Conservation (phyloP, 495 filamentous ascomycete species). For the Podospora anserina region DNA sequence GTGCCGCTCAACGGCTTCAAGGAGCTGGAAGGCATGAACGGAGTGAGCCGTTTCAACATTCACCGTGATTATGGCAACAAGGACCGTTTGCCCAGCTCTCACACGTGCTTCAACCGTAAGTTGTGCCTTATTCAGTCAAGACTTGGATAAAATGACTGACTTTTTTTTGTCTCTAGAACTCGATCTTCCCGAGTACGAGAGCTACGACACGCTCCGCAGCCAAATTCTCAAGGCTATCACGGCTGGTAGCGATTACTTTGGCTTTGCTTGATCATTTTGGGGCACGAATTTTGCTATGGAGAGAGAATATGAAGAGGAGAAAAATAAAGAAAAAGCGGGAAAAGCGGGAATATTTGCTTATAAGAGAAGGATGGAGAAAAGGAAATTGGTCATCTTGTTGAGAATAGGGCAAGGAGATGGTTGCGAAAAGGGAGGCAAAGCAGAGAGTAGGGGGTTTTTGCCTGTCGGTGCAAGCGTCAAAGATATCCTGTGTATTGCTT, state of each 20-base stretch:
- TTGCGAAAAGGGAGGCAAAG: not conserved
- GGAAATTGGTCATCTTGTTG: too few relatives aligned
- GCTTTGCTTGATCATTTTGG: slow-evolving; percentile 68
- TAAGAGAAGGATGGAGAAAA: not conserved
- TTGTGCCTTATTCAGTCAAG: slow-evolving; percentile 28
- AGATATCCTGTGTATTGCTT: not conserved
- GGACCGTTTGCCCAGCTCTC: slow-evolving; percentile 89
- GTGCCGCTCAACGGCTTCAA: slow-evolving; percentile 99
- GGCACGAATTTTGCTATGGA: too few relatives aligned
- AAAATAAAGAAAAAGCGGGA: not conserved
- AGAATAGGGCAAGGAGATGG: not conserved
- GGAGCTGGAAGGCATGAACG: slow-evolving; percentile 99
- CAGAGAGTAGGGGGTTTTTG: not conserved
- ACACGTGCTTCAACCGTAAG: slow-evolving; percentile 99
- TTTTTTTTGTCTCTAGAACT: slow-evolving; percentile 60
- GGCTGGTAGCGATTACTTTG: slow-evolving; percentile 94
- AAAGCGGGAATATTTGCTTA: not conserved
- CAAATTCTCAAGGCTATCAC: slow-evolving; percentile 93
- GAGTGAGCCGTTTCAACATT: slow-evolving; percentile 96
- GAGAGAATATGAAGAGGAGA: not conserved
- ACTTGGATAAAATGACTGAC: slow-evolving; percentile 32
- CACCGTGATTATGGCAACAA: slow-evolving; percentile 98
- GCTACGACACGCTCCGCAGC: slow-evolving; percentile 83
- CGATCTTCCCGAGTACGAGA: slow-evolving; percentile 97
- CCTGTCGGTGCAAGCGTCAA: not conserved